Percentiles rank a stretch among this genome's conserved stretches.
Evolutionary conservation across 2,329 filamentous ascomycete species (phyloP).

Genomic region (Simplicillium aogashimaense): DNA sequence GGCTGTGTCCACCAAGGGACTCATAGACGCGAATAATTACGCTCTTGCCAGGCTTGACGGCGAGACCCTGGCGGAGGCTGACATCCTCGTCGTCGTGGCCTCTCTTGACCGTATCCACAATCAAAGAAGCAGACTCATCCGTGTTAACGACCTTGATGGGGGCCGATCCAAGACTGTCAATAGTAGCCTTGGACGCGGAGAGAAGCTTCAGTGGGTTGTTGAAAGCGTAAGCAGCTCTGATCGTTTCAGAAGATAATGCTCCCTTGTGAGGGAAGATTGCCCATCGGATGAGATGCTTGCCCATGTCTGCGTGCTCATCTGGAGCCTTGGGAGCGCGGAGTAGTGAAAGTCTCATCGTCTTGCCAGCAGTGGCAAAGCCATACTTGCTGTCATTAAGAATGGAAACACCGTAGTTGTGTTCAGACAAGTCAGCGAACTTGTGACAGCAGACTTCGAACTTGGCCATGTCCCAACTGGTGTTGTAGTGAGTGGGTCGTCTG

Average conservation of each 20-base stretch:
- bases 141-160: slow-evolving; percentile 60
- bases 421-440: slow-evolving; percentile 85
- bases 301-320: slow-evolving; percentile 92
- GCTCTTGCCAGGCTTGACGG: slow-evolving; percentile 60
- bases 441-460: slow-evolving; percentile 97
- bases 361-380: slow-evolving; percentile 84
- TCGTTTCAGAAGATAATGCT: slow-evolving; percentile 58
- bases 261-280: slow-evolving; percentile 81
- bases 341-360: slow-evolving; percentile 79
- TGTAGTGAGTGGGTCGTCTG: slow-evolving; percentile 89
- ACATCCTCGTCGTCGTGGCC: slow-evolving; percentile 81
- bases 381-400: slow-evolving; percentile 95
- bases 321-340: slow-evolving; percentile 85
- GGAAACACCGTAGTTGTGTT: slow-evolving; percentile 80
- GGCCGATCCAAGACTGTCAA: slow-evolving; percentile 16
- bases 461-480: slow-evolving; percentile 94
- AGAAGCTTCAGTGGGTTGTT: slow-evolving; percentile 61
- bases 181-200: slow-evolving; percentile 15
- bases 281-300: slow-evolving; percentile 76
- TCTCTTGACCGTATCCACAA: slow-evolving; percentile 86
- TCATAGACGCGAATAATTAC: slow-evolving; percentile 84
- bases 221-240: slow-evolving; percentile 81
- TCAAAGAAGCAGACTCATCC: slow-evolving; percentile 44
- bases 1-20: slow-evolving; percentile 70
- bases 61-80: slow-evolving; percentile 48